These are phyloP conservation scores for Saccharum officinarum DNA, from an alignment of 176 grass and related monocot genomes.

Conservation along the genomic window DNA sequence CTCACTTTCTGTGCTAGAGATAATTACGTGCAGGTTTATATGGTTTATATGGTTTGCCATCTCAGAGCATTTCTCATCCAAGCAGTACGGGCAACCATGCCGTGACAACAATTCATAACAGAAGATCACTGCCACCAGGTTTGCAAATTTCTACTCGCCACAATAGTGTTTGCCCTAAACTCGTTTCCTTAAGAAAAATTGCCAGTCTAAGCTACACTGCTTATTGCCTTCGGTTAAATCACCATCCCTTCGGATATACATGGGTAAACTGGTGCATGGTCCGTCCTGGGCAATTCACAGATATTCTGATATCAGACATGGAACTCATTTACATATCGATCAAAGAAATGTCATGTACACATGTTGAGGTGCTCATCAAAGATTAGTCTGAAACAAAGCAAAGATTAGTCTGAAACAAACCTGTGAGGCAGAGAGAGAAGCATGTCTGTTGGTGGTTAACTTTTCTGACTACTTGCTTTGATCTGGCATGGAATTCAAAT, in stretches of 20 bases:
- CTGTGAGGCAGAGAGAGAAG: not conserved
- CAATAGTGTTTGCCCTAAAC: not conserved
- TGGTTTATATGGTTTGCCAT: not conserved
- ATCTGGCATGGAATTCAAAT: constrained; percentile 63
- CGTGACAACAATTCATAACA: not conserved
- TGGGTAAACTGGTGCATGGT: not conserved
- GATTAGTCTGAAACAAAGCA: not conserved
- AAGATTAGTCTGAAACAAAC: not conserved
- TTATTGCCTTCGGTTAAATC: not conserved
- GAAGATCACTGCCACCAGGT: not conserved
- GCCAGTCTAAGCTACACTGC: not conserved
- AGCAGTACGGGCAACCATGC: not conserved
- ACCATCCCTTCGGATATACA: not conserved
- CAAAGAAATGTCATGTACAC: not conserved
- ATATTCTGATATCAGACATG: not conserved
- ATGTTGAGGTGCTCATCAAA: not conserved
- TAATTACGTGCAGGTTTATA: not conserved
- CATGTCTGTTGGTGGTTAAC: not conserved
- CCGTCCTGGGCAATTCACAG: not conserved
- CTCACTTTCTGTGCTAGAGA: constrained; percentile 23
- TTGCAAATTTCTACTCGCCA: not conserved
- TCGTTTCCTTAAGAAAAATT: not conserved
- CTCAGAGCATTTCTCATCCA: not conserved
- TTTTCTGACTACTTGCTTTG: constrained; percentile 48
- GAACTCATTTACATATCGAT: not conserved